These are phyloP conservation scores for Mycena capillaripes DNA, from an alignment of 768 basidiomycete species.

Conservation along the genomic window DNA sequence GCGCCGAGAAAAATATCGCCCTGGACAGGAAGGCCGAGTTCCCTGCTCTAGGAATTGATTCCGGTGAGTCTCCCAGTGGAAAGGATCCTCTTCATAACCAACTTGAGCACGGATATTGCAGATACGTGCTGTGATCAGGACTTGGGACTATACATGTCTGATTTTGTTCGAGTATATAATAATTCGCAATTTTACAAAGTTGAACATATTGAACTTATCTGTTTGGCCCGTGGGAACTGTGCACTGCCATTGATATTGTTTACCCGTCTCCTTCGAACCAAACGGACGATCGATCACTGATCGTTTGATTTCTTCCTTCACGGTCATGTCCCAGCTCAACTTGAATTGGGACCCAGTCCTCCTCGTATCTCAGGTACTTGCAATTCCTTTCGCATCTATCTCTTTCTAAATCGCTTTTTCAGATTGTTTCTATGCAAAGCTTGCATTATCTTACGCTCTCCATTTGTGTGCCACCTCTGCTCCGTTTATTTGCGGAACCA, in stretches of 20 bases:
- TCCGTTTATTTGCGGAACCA: conserved; percentile 82
- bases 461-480: conserved; percentile 84
- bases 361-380: conserved; percentile 83
- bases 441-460: conserved; percentile 94
- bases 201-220: neutral
- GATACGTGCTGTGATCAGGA: neutral
- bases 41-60: conserved; percentile 66
- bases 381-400: neutral
- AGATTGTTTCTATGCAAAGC: conserved; percentile 96
- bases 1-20: conserved; percentile 59
- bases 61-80: conserved; percentile 49
- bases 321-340: conserved; percentile 44
- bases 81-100: neutral
- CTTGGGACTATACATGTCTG: neutral
- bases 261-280: neutral
- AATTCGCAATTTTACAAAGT: neutral
- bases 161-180: neutral
- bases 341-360: conserved; percentile 91
- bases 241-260: neutral
- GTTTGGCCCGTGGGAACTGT: neutral
- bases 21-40: conserved; percentile 56
- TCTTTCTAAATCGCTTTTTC: neutral
- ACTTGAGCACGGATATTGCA: neutral
- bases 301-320: neutral
- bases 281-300: neutral